Conservation (phyloP, 495 filamentous ascomycete genomes). For the Aspergillus taichungensis region DNA sequence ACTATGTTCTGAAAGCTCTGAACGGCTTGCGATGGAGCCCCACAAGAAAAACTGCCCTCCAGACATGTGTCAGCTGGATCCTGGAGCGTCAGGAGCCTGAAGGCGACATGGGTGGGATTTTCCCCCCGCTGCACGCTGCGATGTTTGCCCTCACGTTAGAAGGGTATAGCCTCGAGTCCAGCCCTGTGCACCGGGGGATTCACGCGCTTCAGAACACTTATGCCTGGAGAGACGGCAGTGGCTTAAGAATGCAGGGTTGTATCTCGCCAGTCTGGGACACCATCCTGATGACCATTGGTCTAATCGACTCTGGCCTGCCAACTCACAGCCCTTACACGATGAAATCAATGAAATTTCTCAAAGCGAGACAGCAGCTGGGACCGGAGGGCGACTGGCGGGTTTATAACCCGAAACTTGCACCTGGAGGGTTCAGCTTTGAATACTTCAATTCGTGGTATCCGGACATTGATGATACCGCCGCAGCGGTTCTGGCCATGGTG, state of each 20-base stretch:
- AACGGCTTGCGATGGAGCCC: conserved; percentile 11
- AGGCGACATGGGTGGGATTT: conserved; percentile 24
- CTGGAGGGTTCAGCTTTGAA: conserved; percentile 29
- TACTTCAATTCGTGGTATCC: conserved; percentile 29
- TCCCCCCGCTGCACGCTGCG: conserved; percentile 21
- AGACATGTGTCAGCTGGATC: conserved; percentile 19
- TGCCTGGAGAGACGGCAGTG: conserved; percentile 12
- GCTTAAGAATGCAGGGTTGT: conserved; percentile 16
- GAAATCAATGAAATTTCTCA: conserved; percentile 16
- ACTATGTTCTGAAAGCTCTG: conserved; percentile 15
- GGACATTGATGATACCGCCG: conserved; percentile 39
- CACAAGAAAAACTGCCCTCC: conserved; percentile 6
- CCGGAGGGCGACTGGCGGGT: conserved; percentile 25
- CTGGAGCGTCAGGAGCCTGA: conserved; percentile 20
- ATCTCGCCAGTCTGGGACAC: conserved; percentile 31
- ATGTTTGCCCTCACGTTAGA: conserved; percentile 22
- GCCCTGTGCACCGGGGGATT: conserved; percentile 6
- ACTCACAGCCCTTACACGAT: neutral
- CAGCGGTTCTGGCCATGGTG: conserved; percentile 21
- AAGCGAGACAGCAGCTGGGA: conserved; percentile 16
- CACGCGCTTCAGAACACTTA: conserved; percentile 19
- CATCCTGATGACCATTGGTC: conserved; percentile 21
- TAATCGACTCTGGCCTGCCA: conserved; percentile 13
- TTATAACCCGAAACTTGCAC: conserved; percentile 11
- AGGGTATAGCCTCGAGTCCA: conserved; percentile 13